phyloP scores from a whole-genome alignment of 2,329 filamentous ascomycete genomes.

The Hypoxylon sp. region DNA sequence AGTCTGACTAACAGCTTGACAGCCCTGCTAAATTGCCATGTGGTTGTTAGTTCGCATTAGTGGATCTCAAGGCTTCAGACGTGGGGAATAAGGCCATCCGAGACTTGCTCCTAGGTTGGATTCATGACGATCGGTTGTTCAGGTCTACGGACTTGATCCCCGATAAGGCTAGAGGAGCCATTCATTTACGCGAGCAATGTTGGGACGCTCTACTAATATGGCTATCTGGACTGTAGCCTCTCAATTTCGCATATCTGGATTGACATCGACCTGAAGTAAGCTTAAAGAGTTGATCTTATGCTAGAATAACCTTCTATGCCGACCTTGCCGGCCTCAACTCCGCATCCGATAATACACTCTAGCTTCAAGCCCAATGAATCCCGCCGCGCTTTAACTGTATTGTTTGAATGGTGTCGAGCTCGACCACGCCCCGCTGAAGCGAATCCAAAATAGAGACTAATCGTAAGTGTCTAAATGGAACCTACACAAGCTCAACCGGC shows the following conservation, averaged over 20 bases:
- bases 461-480: neutral
- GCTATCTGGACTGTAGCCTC: slow-evolving; percentile 12
- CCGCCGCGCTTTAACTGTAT: neutral
- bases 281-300: slow-evolving; percentile 21
- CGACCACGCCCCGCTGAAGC: neutral
- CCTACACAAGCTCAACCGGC: neutral
- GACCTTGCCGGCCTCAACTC: neutral
- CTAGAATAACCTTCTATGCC: slow-evolving; percentile 1
- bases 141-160: slow-evolving; percentile 31
- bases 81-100: slow-evolving; percentile 43
- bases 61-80: slow-evolving; percentile 34
- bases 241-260: slow-evolving; percentile 21
- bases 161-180: slow-evolving; percentile 20
- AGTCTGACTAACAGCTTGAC: slow-evolving; percentile 33
- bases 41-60: slow-evolving; percentile 28
- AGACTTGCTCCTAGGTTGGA: slow-evolving; percentile 19
- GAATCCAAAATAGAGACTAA: neutral
- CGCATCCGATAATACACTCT: neutral
- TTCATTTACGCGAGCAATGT: slow-evolving; percentile 14
- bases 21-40: slow-evolving; percentile 43
- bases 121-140: slow-evolving; percentile 29
- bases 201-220: slow-evolving; percentile 11
- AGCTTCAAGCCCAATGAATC: neutral
- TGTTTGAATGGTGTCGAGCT: neutral
- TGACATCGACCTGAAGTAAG: slow-evolving; percentile 20